These are phyloP conservation scores for Microthlaspi erraticum DNA, from an alignment of 345 rosid genomes.

Conservation along the genomic window DNA sequence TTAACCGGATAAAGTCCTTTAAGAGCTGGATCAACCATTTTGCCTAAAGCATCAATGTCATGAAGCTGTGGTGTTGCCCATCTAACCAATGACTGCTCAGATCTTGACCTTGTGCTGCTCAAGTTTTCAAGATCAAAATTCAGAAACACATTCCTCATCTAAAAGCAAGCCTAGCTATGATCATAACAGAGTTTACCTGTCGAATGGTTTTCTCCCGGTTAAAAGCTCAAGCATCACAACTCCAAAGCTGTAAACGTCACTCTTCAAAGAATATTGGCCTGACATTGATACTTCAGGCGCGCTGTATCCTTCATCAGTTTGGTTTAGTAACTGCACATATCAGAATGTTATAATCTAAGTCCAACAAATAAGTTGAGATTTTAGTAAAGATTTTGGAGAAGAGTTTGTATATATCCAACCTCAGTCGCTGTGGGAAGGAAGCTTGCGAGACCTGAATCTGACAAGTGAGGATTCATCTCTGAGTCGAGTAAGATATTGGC, in stretches of 20 bases:
- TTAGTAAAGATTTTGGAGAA: neutral
- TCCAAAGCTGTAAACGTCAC: constrained; percentile 93
- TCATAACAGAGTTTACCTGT: constrained; percentile 58
- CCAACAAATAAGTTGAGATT: constrained; percentile 4
- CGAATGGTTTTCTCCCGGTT: constrained; percentile 95
- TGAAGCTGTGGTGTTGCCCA: constrained; percentile 99
- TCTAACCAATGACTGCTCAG: constrained; percentile 93
- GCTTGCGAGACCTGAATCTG: constrained; percentile 87
- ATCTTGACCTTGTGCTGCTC: constrained; percentile 82
- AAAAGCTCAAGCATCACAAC: constrained; percentile 98
- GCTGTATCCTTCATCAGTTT: constrained; percentile 65
- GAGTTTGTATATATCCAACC: constrained; percentile 46
- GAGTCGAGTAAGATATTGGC: constrained; percentile 81
- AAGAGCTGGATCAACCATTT: constrained; percentile 96
- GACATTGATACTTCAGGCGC: constrained; percentile 98
- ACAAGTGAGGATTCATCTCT: constrained; percentile 91
- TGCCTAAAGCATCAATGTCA: constrained; percentile 89
- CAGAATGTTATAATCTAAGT: constrained; percentile 15
- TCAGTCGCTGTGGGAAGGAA: constrained; percentile 76
- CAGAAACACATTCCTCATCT: constrained; percentile 8
- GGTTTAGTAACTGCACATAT: constrained; percentile 62
- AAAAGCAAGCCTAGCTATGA: neutral
- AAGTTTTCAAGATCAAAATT: neutral
- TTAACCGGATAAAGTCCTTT: constrained; percentile 93
- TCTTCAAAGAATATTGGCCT: constrained; percentile 82